phyloP scores from a whole-genome alignment of 2,329 filamentous ascomycete genomes.

The Ilyonectria sp. region DNA sequence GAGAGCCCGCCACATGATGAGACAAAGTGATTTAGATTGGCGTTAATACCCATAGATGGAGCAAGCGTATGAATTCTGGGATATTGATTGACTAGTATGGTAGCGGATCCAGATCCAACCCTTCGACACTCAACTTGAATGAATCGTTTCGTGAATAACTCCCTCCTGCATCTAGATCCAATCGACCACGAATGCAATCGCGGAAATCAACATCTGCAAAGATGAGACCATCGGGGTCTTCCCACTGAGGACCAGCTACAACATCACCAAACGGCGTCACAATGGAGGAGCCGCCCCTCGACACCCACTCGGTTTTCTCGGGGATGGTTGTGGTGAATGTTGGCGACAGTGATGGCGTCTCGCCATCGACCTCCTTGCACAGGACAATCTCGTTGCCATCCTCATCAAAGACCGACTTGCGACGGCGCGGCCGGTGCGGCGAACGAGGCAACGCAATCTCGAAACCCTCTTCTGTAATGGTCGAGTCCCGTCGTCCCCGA shows the following conservation, averaged over 20 bases:
- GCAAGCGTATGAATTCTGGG: not conserved
- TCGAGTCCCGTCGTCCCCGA: slow-evolving; percentile 52
- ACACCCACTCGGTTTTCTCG: slow-evolving; percentile 66
- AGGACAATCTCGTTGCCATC: slow-evolving; percentile 71
- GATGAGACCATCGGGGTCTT: slow-evolving; percentile 78
- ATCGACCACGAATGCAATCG: slow-evolving; percentile 84
- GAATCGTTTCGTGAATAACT: slow-evolving; percentile 84
- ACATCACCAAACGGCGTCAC: slow-evolving; percentile 85
- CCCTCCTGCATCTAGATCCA: slow-evolving; percentile 88
- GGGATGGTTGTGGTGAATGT: slow-evolving; percentile 23
- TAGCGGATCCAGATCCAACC: slow-evolving; percentile 70
- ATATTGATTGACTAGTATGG: slow-evolving; percentile 59
- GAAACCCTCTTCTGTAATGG: slow-evolving; percentile 62
- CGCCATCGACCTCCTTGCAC: slow-evolving; percentile 33
- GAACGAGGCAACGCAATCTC: slow-evolving; percentile 61
- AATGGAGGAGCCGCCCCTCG: slow-evolving; percentile 86
- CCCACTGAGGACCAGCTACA: slow-evolving; percentile 86
- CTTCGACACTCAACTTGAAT: slow-evolving; percentile 73
- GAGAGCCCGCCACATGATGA: slow-evolving; percentile 40
- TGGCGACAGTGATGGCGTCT: slow-evolving; percentile 4
- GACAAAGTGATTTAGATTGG: slow-evolving; percentile 38
- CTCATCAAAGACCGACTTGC: slow-evolving; percentile 64
- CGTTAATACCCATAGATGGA: slow-evolving; percentile 31
- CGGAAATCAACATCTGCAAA: slow-evolving; percentile 87
- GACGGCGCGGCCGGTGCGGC: slow-evolving; percentile 45